phyloP scores from a whole-genome alignment of 2,329 filamentous ascomycete species.

The Alternaria atra region DNA sequence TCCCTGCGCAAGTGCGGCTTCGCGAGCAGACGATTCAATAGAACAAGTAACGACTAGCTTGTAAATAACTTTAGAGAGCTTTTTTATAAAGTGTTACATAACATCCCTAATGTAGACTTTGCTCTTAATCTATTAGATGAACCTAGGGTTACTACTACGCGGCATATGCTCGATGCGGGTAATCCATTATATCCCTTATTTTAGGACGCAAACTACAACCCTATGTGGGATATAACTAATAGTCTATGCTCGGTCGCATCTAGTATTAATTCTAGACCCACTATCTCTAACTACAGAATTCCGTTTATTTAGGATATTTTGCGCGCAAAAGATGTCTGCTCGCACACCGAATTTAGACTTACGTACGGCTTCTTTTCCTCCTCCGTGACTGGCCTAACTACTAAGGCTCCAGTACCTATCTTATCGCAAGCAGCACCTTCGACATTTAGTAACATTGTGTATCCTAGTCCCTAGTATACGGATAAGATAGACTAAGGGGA shows the following conservation, averaged over 20 bases:
- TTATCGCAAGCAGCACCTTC: conserved; percentile 58
- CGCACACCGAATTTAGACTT: conserved; percentile 48
- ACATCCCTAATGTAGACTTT: conserved; percentile 19
- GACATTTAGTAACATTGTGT: conserved; percentile 58
- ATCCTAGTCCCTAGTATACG: too few relatives aligned
- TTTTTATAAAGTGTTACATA: conserved; percentile 4
- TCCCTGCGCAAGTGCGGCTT: conserved; percentile 17
- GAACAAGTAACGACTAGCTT: too few relatives aligned
- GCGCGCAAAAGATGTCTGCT: conserved; percentile 18
- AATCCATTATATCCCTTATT: conserved; percentile 8
- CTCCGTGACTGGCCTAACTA: conserved; percentile 55
- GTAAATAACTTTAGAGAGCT: conserved; percentile 4
- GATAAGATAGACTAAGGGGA: too few relatives aligned
- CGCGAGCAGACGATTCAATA: conserved; percentile 2
- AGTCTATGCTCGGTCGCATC: neutral
- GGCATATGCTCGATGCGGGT: conserved; percentile 10
- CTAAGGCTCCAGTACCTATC: conserved; percentile 57
- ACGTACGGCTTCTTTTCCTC: conserved; percentile 59
- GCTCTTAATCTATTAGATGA: conserved; percentile 19
- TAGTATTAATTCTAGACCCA: neutral
- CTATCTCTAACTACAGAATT: conserved; percentile 8
- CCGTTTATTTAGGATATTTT: conserved; percentile 11
- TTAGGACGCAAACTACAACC: conserved; percentile 1
- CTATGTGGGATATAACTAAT: conserved; percentile 12
- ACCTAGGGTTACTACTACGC: conserved; percentile 15